Conservation (phyloP, 129 eudicot species). For the Kitagawia praeruptora region DNA sequence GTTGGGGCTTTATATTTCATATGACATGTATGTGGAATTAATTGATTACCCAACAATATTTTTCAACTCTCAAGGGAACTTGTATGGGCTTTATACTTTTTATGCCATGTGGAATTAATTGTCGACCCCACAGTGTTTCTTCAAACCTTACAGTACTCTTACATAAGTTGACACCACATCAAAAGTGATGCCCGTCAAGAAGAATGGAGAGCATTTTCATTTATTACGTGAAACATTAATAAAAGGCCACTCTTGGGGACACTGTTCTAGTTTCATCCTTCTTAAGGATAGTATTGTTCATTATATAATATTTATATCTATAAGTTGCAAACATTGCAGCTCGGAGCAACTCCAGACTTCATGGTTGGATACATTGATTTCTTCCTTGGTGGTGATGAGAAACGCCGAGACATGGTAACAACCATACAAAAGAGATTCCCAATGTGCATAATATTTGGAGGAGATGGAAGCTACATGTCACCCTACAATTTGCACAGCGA, state of each 20-base stretch:
- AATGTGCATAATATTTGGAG: constrained; percentile 81
- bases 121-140: background rate
- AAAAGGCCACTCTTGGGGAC: background rate
- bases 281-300: background rate
- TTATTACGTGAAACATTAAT: background rate
- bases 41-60: background rate
- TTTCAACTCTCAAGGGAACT: background rate
- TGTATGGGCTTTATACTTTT: background rate
- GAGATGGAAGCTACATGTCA: constrained; percentile 86
- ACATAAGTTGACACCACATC: background rate
- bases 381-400: constrained; percentile 90
- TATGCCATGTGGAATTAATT: background rate
- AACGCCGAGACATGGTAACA: constrained; percentile 69
- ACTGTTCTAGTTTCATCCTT: background rate
- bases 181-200: background rate
- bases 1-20: too few relatives aligned
- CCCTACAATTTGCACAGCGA: constrained; percentile 75
- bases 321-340: constrained; percentile 34
- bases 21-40: background rate
- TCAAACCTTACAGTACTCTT: background rate
- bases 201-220: background rate
- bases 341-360: constrained; percentile 78
- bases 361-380: constrained; percentile 74
- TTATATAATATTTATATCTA: background rate
- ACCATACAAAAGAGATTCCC: constrained; percentile 89